Evolutionary conservation across 257 asterid genomes (phyloP), one percentile per base, ranked within the genome.

Genomic region (Solanum clarkiae): DNA sequence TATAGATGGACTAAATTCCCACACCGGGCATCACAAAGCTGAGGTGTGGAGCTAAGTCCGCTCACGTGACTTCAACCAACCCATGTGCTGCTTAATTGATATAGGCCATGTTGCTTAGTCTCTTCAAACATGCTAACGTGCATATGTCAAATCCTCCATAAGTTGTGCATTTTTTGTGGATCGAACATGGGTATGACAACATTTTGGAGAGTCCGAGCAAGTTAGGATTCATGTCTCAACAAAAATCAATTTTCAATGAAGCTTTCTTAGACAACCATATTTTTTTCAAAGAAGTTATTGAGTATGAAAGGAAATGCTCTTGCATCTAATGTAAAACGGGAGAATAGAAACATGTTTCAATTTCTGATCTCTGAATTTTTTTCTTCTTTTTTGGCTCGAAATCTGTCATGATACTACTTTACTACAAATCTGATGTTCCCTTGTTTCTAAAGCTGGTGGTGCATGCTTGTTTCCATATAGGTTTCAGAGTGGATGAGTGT

Each of bases 401-500:
- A 44, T 16, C 56, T 45, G 81, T 72, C 32, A 4, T 72, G 36
- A 16, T 20, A 65, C 74, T 81, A 15, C 10, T 81, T 45, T 53
- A 36, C 22, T 75, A 24, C 84, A 45, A 13, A 80, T 85, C 77
- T 24, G 74, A 40, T 24, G n/a, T 80, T 8, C 84, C 77, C 72
- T 54, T 62, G 32, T 84, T 68, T 82, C 29, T 87, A 71, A 63
- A 68, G 80, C 84, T 89, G 65, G n/a, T 24, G 65, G 36, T 72
- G 53, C 66, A 80, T 90, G 36, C 42, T 88, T 80, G 81, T 11
- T 57, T 66, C 84, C 56, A 16, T 77, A 85, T 88, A 93, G 96
- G 89, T 93, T 80, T 93, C 92, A 1, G 90, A 90, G 89, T 92
- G 95, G 95, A 85, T 89, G 89, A 85, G 86, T 74, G 32, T 56